Conservation (phyloP, 305 asterid genomes). For the Fraxinus latifolia region DNA sequence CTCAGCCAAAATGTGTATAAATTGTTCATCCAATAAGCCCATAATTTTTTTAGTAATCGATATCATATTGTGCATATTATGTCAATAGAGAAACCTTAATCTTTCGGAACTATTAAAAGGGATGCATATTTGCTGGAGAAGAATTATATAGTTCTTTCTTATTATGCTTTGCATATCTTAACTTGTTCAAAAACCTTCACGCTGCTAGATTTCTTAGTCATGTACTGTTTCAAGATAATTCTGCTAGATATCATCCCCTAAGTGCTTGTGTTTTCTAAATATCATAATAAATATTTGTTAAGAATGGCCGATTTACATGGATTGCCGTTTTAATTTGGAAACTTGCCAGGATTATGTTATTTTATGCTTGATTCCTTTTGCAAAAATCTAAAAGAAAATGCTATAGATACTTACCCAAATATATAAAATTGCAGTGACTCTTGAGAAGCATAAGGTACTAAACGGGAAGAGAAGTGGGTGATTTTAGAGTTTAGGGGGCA, state of each 20-base stretch:
- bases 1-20: not conserved
- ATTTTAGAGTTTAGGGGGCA: not conserved
- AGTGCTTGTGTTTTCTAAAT: not conserved
- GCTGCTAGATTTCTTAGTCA: not conserved
- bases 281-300: not conserved
- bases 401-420: not conserved
- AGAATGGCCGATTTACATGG: not conserved
- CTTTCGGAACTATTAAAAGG: not conserved
- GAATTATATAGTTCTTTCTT: not conserved
- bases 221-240: not conserved
- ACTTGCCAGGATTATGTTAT: not conserved
- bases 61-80: not conserved
- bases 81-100: not conserved
- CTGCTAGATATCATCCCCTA: not conserved
- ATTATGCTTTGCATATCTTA: not conserved
- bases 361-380: not conserved
- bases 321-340: not conserved
- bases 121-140: not conserved
- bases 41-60: not conserved
- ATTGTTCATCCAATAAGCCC: not conserved
- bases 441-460: not conserved
- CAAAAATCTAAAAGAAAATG: not conserved
- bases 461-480: not conserved
- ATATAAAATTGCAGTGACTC: not conserved
- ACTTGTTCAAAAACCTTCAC: not conserved